Conservation (phyloP, 805 yeast genomes). For the Candida gorgasii region DNA sequence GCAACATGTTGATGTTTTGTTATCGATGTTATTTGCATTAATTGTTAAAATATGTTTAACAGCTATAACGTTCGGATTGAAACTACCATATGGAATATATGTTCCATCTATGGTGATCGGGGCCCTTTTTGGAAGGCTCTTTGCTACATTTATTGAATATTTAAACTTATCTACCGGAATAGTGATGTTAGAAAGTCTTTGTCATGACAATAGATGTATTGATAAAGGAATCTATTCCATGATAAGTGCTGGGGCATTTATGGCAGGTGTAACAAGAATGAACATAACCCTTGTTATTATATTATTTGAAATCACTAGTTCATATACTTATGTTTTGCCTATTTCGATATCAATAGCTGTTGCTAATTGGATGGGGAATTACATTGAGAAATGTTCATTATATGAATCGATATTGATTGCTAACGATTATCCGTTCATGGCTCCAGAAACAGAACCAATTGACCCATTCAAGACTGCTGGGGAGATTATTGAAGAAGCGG, state of each 20-base stretch:
- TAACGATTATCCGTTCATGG: slow-evolving; percentile 56
- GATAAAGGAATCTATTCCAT: slow-evolving; percentile 54
- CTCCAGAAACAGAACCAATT: slow-evolving; percentile 38
- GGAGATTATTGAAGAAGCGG: slow-evolving; percentile 34
- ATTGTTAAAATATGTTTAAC: slow-evolving; percentile 48
- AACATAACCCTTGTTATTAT: slow-evolving; percentile 53
- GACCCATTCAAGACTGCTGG: slow-evolving; percentile 30
- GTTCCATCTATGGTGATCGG: slow-evolving; percentile 68
- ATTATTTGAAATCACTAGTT: slow-evolving; percentile 55
- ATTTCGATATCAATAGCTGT: slow-evolving; percentile 56
- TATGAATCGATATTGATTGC: slow-evolving; percentile 49
- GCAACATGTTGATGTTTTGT: slow-evolving; percentile 31
- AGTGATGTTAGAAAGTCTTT: slow-evolving; percentile 15
- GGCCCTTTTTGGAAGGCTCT: slow-evolving; percentile 55
- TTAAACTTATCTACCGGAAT: slow-evolving; percentile 21
- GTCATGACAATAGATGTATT: slow-evolving; percentile 27
- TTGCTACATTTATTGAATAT: slow-evolving; percentile 47
- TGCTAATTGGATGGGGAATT: slow-evolving; percentile 57
- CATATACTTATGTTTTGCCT: slow-evolving; percentile 57
- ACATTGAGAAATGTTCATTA: slow-evolving; percentile 51
- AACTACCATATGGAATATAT: slow-evolving; percentile 60
- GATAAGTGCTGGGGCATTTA: slow-evolving; percentile 57
- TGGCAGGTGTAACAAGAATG: slow-evolving; percentile 61
- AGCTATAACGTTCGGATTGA: slow-evolving; percentile 55
- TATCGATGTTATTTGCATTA: slow-evolving; percentile 41